Conservation (phyloP, 2,329 filamentous ascomycete genomes). For the Monosporascus sp. region DNA sequence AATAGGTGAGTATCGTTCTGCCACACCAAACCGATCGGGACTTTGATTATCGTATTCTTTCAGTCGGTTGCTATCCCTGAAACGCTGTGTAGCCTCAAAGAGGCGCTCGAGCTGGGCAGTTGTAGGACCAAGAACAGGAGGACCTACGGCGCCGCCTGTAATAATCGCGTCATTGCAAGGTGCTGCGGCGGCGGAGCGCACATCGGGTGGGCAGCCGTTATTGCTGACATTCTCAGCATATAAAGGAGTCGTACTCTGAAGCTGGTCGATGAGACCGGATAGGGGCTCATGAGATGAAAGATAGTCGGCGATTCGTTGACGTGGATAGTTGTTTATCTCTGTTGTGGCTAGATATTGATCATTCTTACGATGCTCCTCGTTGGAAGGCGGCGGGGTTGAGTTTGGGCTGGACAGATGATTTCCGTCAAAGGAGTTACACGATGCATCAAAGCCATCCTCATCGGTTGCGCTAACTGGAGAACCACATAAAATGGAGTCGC, state of each 20-base stretch:
- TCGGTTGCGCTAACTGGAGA: background rate
- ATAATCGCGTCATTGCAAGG: background rate
- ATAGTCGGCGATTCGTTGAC: background rate
- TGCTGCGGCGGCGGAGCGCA: background rate
- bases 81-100: background rate
- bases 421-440: background rate
- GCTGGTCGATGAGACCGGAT: background rate
- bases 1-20: background rate
- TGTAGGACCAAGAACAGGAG: background rate
- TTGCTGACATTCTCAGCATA: background rate
- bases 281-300: background rate
- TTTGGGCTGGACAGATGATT: background rate
- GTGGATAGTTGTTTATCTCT: background rate
- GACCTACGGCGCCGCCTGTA: background rate
- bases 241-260: background rate
- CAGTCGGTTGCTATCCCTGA: too few species aligned
- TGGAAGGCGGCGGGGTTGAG: background rate
- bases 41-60: background rate
- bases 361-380: background rate
- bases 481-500: background rate
- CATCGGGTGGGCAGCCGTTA: background rate
- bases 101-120: background rate
- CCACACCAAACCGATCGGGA: background rate
- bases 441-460: background rate
- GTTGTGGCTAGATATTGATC: background rate